Evolutionary conservation across 805 yeast species (phyloP).

Genomic region (Metschnikowia lachancei): DNA sequence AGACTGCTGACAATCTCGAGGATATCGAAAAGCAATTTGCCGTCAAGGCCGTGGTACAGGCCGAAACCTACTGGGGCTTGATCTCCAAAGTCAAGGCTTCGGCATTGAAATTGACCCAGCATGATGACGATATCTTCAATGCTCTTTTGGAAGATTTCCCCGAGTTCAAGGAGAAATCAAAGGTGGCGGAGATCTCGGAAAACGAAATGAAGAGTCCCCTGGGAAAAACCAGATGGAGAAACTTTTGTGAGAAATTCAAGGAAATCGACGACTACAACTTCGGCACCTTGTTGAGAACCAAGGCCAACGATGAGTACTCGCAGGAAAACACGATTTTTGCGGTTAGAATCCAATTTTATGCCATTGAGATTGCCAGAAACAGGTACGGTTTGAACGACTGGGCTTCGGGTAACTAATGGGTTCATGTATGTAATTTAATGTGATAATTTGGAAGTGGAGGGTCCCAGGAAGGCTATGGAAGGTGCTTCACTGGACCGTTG

Average conservation of each 20-base stretch:
- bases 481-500: no score
- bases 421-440: background rate
- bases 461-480: no score
- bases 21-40: slow-evolving; percentile 97
- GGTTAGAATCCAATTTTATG: slow-evolving; percentile 92
- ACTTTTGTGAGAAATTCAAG: slow-evolving; percentile 78
- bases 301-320: slow-evolving; percentile 67
- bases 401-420: slow-evolving; percentile 40
- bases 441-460: no score
- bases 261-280: slow-evolving; percentile 89
- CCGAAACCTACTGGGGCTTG: slow-evolving; percentile 89
- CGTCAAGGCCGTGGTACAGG: slow-evolving; percentile 93
- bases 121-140: slow-evolving; percentile 67
- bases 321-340: slow-evolving; percentile 84
- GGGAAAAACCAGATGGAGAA: slow-evolving; percentile 92
- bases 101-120: slow-evolving; percentile 65
- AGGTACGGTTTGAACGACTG: slow-evolving; percentile 89
- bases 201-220: slow-evolving; percentile 73
- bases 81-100: slow-evolving; percentile 76
- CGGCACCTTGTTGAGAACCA: slow-evolving; percentile 87
- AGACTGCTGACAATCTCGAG: slow-evolving; percentile 89
- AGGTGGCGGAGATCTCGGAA: slow-evolving; percentile 61
- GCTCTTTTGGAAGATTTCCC: slow-evolving; percentile 73
- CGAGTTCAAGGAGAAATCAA: slow-evolving; percentile 67
- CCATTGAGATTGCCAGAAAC: slow-evolving; percentile 92